A percentile compares a stretch with the other conserved stretches of the same genome.
phyloP scores from a whole-genome alignment of 2,329 filamentous ascomycete species.

The Fusarium cicatricum region DNA sequence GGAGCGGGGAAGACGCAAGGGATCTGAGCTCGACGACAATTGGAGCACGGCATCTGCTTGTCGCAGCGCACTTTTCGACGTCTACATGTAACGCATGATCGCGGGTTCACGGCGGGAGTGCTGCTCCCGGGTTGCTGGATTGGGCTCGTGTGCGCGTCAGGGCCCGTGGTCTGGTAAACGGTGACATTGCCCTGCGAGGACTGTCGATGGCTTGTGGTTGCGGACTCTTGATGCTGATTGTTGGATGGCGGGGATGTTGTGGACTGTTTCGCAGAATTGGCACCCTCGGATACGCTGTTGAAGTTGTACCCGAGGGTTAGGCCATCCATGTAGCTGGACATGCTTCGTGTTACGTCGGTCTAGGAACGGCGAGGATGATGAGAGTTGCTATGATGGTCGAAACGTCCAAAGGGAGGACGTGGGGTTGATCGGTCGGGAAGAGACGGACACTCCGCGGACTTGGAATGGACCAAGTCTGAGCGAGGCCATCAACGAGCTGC shows the following conservation, averaged over 20 bases:
- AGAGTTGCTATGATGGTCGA: constrained; percentile 6
- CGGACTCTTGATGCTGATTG: constrained; percentile 31
- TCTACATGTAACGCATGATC: constrained; percentile 60
- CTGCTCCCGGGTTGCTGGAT: constrained; percentile 47
- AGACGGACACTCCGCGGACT: constrained; percentile 22
- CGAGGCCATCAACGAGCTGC: constrained; percentile 25
- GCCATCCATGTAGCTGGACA: constrained; percentile 37
- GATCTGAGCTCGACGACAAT: constrained; percentile 75
- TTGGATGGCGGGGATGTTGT: constrained; percentile 38
- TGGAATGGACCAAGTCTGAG: constrained; percentile 8
- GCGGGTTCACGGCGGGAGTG: constrained; percentile 53
- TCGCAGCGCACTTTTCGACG: constrained; percentile 78
- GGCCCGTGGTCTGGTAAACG: constrained; percentile 52
- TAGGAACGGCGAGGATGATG: neutral
- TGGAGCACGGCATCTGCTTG: constrained; percentile 79
- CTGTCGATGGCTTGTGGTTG: constrained; percentile 23
- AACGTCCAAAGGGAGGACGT: constrained; percentile 1
- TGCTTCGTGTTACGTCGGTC: constrained; percentile 30
- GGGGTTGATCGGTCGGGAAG: constrained; percentile 11
- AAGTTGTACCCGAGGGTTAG: constrained; percentile 38
- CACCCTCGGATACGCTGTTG: constrained; percentile 35
- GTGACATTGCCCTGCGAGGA: constrained; percentile 47
- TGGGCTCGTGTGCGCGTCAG: constrained; percentile 49
- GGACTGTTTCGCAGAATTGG: constrained; percentile 33
- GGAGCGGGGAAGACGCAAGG: constrained; percentile 79